Base-by-base conservation (phyloP, 345 rosid species). In the Citropsis articulata region DNA sequence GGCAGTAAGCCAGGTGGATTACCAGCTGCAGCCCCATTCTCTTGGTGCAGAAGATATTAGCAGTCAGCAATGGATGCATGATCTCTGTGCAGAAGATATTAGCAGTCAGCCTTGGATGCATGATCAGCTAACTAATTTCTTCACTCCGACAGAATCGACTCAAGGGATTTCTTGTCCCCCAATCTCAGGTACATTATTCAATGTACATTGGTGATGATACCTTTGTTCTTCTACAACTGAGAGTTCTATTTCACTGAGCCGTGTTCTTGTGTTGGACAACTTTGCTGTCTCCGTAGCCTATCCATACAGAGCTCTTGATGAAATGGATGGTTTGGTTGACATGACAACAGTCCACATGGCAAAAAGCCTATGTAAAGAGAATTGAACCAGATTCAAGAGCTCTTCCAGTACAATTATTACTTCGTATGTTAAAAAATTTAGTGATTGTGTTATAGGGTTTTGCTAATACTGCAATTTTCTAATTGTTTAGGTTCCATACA, bases 321-420 rank as follows among this genome's bases (percentile, higher is more conserved):
- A 78, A 83, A 78, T 86, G 85, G 87, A 60, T 84, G 82, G 84
- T 75, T 83, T 82, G 84, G 84, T 79, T 69, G 84, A 79, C 81
- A 78, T 78, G 84, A 79, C 80, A 80, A 76, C 55, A 76, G 74
- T 81, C 80, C 78, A 82, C 78, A 77, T 61, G 90, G 82, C 80
- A 50, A 83, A 86, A 84, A 33, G 75, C 81, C 83, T 73, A 4
- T 81, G 73, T 79, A 70, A 74, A 56, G 79, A 87, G 85, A 80
- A 75, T 72, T 83, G 82, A 84, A 82, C 87, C 85, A 82, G 82
- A 80, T 82, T 85, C 85, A 81, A 78, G 86, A 85, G 89, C 86
- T 88, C 86, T 80, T 79, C 75, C 81, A 48, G 75, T 75, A 79
- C 89, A 84, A 85, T 85, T 85, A 78, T 84, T 85, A 68, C 38